Percentiles rank a stretch among this genome's conserved stretches.
Conservation (phyloP, 2,329 filamentous ascomycete genomes). For the Rhexocercosporidium sp. region DNA sequence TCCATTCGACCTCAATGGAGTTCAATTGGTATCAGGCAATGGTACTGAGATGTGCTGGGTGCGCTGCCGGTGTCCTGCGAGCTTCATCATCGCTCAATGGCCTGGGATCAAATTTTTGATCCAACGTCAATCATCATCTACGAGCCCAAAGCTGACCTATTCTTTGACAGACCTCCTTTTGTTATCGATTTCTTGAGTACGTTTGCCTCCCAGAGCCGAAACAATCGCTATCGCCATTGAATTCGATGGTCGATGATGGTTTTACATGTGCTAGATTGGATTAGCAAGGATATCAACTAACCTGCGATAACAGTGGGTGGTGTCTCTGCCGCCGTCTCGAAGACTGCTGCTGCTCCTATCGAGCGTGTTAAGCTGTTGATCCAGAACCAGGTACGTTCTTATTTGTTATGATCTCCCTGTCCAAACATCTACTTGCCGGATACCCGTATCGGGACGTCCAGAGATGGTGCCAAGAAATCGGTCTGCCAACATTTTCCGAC, state of each 20-base stretch:
- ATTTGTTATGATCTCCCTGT: conserved; percentile 6
- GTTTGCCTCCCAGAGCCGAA: conserved; percentile 50
- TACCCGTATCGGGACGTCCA: conserved; percentile 30
- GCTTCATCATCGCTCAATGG: conserved; percentile 35
- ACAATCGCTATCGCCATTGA: conserved; percentile 22
- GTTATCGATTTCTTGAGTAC: conserved; percentile 98
- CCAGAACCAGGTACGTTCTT: conserved; percentile 93
- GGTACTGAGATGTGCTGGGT: conserved; percentile 24
- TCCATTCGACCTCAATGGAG: conserved; percentile 31
- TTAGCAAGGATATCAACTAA: conserved; percentile 31
- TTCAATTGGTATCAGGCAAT: conserved; percentile 35
- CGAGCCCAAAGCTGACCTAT: conserved; percentile 34
- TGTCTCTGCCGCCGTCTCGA: conserved; percentile 99
- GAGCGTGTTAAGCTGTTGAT: conserved; percentile 99
- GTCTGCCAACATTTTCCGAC: neutral
- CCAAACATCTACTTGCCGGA: conserved; percentile 15
- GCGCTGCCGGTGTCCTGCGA: conserved; percentile 15
- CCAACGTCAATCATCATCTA: conserved; percentile 19
- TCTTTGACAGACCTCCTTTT: conserved; percentile 72
- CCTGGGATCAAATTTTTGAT: conserved; percentile 29
- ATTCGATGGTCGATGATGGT: conserved; percentile 21
- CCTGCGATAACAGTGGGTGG: conserved; percentile 80
- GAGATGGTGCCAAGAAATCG: conserved; percentile 18
- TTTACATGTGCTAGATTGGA: conserved; percentile 12
- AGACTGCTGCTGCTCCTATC: conserved; percentile 99